Evolutionary conservation across 1,284 basidiomycete species (phyloP), one percentile per base, ranked within the genome.

Genomic region (Coriolopsis trogii): DNA sequence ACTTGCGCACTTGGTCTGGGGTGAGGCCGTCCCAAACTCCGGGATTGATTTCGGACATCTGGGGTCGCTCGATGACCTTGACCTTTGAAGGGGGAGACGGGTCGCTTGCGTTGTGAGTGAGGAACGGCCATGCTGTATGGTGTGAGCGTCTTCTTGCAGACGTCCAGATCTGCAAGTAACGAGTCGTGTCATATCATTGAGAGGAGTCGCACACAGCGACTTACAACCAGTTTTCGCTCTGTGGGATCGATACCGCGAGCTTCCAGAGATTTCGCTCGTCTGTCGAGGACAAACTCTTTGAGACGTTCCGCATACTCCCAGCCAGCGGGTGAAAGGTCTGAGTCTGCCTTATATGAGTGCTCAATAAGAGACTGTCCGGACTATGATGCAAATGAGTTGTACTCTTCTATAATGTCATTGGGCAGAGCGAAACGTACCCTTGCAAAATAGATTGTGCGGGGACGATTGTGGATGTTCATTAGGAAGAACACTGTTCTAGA

Each of bases 281-380:
- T 78, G 46, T 93, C 85, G 1, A 89, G 75, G 8, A 95, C 89
- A 57, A 93, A 93, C 13, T 94, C 89, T 64, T 90, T 93, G 52
- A 96, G 75, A 33, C 78, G 81, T 63, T 94, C 89, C 0, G 95
- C 88, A 62, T 99, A 99, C 55, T 97, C 93, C 91, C 93, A 94
- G 5, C 96, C 96, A 0, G 89, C 88, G 2, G 93, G 90, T 1
- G 94, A 97, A 7, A 99, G 82, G 67, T 98, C 97, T 0, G 96
- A 95, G 67, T 99, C 96, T 25, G 96, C 95, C 73, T 97, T 98
- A 79, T 96, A 99, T 4, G 95, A 97, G 69, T 99, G 97, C 68
- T 99, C 97, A 59, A 98, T 95, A 51, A 98, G 80, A 6, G 92
- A 97, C 78, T 94, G 93, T 10, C 94, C 94, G 5, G 93, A 95